phyloP scores from a whole-genome alignment of 2,329 filamentous ascomycete genomes.

The Microsporum audouinii region DNA sequence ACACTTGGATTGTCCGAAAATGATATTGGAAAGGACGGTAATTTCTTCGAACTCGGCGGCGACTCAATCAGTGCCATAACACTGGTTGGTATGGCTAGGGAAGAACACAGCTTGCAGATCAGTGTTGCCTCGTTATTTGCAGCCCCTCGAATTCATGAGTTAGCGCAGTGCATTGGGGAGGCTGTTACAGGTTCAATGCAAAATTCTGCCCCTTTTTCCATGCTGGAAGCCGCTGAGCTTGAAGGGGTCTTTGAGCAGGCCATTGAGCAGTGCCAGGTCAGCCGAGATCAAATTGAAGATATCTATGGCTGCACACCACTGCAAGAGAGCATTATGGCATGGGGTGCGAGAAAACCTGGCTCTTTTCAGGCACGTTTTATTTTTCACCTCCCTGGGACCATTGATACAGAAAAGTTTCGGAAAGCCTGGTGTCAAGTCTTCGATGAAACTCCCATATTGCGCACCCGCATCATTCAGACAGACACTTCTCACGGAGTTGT shows the following conservation, averaged over 20 bases:
- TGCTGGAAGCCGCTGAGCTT: background rate
- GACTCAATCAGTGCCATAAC: constrained; percentile 10
- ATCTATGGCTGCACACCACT: constrained; percentile 30
- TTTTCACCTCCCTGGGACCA: constrained; percentile 18
- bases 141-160: constrained; percentile 17
- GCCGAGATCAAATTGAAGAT: constrained; percentile 22
- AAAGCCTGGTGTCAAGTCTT: constrained; percentile 24
- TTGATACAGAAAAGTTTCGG: constrained; percentile 27
- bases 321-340: constrained; percentile 31
- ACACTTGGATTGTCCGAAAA: background rate
- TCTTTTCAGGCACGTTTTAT: constrained; percentile 31
- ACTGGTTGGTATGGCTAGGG: constrained; percentile 4
- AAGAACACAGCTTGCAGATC: constrained; percentile 2
- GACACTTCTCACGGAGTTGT: background rate
- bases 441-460: background rate
- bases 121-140: constrained; percentile 12
- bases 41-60: constrained; percentile 8
- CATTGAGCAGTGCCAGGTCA: constrained; percentile 6
- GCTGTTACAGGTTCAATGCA: background rate
- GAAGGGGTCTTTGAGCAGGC: constrained; percentile 3
- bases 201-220: background rate
- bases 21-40: constrained; percentile 3
- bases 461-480: background rate
- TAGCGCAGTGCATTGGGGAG: background rate
- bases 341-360: constrained; percentile 26